A percentile compares a stretch with the other conserved stretches of the same genome.
These are phyloP conservation scores for Effrenium voratum DNA, from an alignment of 73 alveolate genomes.

Conservation along the genomic window DNA sequence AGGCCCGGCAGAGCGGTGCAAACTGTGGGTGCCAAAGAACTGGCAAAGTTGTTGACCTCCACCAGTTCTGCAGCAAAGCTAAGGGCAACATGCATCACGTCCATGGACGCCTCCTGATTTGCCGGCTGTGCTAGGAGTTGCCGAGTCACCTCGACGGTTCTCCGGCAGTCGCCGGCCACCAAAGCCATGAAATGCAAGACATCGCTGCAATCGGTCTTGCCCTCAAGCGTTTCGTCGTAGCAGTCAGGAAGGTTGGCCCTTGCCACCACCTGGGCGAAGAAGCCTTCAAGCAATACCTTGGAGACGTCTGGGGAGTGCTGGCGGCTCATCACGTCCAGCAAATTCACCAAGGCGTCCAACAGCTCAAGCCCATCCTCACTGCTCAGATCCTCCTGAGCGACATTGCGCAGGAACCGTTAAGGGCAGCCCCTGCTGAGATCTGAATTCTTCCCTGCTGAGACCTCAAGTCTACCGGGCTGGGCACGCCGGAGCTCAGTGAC, in stretches of 20 bases:
- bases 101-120: not conserved
- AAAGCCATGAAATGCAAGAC: conserved; percentile 32
- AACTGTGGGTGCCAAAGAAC: not conserved
- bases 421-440: no score
- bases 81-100: conserved; percentile 53
- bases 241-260: conserved; percentile 53
- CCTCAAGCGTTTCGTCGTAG: conserved; percentile 43
- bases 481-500: no score
- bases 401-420: no score
- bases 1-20: not conserved
- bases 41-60: conserved; percentile 9
- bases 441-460: no score
- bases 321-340: conserved; percentile 3
- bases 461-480: no score
- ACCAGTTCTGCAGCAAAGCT: conserved; percentile 67
- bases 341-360: conserved; percentile 46
- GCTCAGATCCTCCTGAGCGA: conserved; percentile 38
- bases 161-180: not conserved
- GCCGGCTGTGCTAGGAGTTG: conserved; percentile 6
- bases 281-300: not conserved
- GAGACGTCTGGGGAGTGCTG: not conserved
- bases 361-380: conserved; percentile 37
- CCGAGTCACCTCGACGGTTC: not conserved
- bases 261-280: conserved; percentile 13
- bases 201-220: not conserved